Evolutionary conservation across 192 early-diverging fungal species (phyloP).

Genomic region (Coemansia erecta): DNA sequence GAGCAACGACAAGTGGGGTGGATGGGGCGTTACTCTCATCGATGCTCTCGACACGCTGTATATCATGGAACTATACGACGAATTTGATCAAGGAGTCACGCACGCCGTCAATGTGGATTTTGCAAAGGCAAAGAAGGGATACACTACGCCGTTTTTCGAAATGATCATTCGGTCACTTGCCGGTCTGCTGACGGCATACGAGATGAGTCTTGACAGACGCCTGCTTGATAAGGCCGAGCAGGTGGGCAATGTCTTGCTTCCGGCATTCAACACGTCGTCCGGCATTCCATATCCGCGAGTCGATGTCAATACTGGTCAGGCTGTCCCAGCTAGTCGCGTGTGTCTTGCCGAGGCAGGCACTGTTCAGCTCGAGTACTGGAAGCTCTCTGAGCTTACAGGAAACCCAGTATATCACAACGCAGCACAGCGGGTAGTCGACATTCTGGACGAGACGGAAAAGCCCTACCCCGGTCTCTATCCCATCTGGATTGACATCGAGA

Average conservation of each 20-base stretch:
- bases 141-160: slow-evolving; percentile 74
- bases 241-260: slow-evolving; percentile 64
- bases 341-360: slow-evolving; percentile 71
- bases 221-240: slow-evolving; percentile 71
- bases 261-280: slow-evolving; percentile 71
- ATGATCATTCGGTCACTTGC: slow-evolving; percentile 79
- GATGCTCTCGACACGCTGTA: slow-evolving; percentile 86
- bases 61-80: slow-evolving; percentile 77
- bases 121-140: slow-evolving; percentile 30
- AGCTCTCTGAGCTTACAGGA: slow-evolving; percentile 75
- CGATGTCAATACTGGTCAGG: slow-evolving; percentile 48
- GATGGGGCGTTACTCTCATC: slow-evolving; percentile 68
- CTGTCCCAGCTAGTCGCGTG: slow-evolving; percentile 18
- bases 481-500: slow-evolving; percentile 52
- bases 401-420: slow-evolving; percentile 62
- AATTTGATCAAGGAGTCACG: slow-evolving; percentile 72
- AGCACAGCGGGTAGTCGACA: slow-evolving; percentile 59
- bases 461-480: slow-evolving; percentile 60
- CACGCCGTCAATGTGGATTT: slow-evolving; percentile 66
- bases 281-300: slow-evolving; percentile 71
- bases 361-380: slow-evolving; percentile 80
- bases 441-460: slow-evolving; percentile 44
- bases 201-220: slow-evolving; percentile 68
- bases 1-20: slow-evolving; percentile 49
- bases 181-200: slow-evolving; percentile 81